Conservation (phyloP, 208 protist genomes). For the Leishmania lainsoni region DNA sequence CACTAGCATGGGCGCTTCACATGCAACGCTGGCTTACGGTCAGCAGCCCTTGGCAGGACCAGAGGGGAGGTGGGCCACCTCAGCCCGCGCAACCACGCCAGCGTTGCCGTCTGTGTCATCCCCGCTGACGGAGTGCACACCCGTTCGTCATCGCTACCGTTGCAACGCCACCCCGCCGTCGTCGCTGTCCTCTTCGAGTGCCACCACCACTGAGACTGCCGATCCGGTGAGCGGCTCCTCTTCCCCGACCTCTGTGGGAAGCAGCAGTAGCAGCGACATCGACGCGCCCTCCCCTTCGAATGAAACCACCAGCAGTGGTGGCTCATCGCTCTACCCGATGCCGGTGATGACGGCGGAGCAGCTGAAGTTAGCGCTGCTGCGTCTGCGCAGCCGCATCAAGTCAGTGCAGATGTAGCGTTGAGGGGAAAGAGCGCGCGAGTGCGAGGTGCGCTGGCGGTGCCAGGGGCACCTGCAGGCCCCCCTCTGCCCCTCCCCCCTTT, state of each 20-base stretch:
- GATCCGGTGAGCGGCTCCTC: conserved; percentile 15
- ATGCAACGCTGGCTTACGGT: neutral
- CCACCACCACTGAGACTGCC: neutral
- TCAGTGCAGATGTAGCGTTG: conserved; percentile 17
- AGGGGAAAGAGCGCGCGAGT: neutral
- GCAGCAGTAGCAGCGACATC: conserved; percentile 3
- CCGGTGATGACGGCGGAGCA: conserved; percentile 78
- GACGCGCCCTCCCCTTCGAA: neutral
- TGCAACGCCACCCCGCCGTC: neutral
- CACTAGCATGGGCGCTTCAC: neutral
- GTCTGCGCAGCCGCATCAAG: conserved; percentile 60
- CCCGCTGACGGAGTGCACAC: conserved; percentile 1
- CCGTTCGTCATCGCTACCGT: neutral
- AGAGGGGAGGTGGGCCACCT: neutral
- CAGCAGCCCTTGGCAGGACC: neutral
- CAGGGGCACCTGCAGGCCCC: neutral
- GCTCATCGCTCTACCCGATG: conserved; percentile 10
- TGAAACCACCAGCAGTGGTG: neutral
- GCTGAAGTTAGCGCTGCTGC: conserved; percentile 60
- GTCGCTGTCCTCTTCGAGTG: neutral
- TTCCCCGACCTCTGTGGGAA: conserved; percentile 15
- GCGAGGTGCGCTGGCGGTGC: neutral
- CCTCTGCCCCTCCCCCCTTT: neutral
- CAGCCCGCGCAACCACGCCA: neutral
- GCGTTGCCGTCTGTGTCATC: neutral